These are phyloP conservation scores for Penicillium dipodomyicola DNA, from an alignment of 495 filamentous ascomycete genomes.

Conservation along the genomic window DNA sequence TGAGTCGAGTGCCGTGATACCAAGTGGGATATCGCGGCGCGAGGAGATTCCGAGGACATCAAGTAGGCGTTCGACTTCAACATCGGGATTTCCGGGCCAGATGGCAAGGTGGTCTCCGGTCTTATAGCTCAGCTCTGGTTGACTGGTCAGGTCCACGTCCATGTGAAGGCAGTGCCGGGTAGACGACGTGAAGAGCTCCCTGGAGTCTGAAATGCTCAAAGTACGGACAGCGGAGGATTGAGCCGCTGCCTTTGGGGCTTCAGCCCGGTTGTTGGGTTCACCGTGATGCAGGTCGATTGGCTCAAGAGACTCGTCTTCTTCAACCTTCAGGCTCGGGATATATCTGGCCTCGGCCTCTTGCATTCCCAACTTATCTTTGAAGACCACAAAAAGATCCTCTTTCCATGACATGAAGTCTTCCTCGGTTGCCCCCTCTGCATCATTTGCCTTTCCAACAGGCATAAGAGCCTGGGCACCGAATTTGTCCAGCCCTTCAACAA, in stretches of 20 bases:
- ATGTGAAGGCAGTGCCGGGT: conserved; percentile 50
- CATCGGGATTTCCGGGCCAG: conserved; percentile 63
- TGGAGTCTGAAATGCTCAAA: conserved; percentile 33
- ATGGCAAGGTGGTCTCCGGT: conserved; percentile 76
- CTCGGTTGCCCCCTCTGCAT: conserved; percentile 46
- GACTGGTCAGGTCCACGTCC: conserved; percentile 43
- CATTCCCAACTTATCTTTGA: conserved; percentile 36
- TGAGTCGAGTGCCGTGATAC: conserved; percentile 34
- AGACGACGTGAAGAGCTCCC: conserved; percentile 38
- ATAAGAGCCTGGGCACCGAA: conserved; percentile 42
- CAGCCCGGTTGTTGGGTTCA: conserved; percentile 30
- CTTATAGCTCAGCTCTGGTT: conserved; percentile 58
- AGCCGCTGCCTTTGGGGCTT: conserved; percentile 24
- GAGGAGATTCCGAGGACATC: conserved; percentile 34
- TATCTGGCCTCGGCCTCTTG: conserved; percentile 40
- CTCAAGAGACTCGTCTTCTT: conserved; percentile 38
- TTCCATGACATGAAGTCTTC: conserved; percentile 55
- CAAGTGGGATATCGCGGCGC: conserved; percentile 27
- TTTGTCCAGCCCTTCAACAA: conserved; percentile 34
- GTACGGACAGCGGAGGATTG: conserved; percentile 33
- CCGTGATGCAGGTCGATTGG: conserved; percentile 42
- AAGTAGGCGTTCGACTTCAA: conserved; percentile 43
- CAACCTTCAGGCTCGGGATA: conserved; percentile 39
- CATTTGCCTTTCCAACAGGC: conserved; percentile 43
- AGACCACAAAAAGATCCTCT: conserved; percentile 38